Percentiles rank a stretch among this genome's conserved stretches.
These are phyloP conservation scores for Monilinia aucupariae DNA, from an alignment of 2,329 filamentous ascomycete genomes.

Conservation along the genomic window DNA sequence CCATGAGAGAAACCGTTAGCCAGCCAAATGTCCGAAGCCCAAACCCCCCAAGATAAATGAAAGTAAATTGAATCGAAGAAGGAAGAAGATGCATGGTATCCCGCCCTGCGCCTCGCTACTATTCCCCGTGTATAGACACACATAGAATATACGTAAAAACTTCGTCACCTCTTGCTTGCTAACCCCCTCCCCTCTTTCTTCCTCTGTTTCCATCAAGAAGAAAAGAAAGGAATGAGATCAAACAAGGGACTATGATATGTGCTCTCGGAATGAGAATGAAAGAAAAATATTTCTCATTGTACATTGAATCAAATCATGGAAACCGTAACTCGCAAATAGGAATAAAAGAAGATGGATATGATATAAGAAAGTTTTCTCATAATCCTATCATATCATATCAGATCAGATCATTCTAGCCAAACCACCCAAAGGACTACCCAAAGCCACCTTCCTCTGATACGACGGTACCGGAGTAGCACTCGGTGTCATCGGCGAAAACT, in stretches of 20 bases:
- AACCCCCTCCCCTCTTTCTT: not conserved
- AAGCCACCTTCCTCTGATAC: constrained; percentile 22
- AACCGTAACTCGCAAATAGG: not conserved
- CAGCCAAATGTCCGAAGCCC: not conserved
- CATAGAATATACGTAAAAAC: not conserved
- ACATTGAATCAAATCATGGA: not conserved
- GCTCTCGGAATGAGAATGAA: not conserved
- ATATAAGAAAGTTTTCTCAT: constrained; percentile 16
- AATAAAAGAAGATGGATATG: not conserved
- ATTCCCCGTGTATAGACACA: not conserved
- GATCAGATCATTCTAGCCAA: constrained; percentile 45
- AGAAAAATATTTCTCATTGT: not conserved
- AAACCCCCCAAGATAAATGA: not conserved
- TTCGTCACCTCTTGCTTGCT: not conserved
- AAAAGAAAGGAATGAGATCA: not conserved
- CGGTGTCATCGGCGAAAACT: constrained; percentile 41
- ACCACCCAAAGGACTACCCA: constrained; percentile 37
- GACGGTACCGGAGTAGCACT: constrained; percentile 38
- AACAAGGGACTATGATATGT: not conserved
- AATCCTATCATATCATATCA: constrained; percentile 39
- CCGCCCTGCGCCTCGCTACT: not conserved
- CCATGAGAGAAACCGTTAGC: not conserved
- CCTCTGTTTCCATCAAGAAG: not conserved
- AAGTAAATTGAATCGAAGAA: not conserved
- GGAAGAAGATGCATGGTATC: constrained; percentile 3